Percentiles rank a stretch among this genome's conserved stretches.
phyloP scores from a whole-genome alignment of 2,329 filamentous ascomycete genomes.

The Aspergillus ustus region DNA sequence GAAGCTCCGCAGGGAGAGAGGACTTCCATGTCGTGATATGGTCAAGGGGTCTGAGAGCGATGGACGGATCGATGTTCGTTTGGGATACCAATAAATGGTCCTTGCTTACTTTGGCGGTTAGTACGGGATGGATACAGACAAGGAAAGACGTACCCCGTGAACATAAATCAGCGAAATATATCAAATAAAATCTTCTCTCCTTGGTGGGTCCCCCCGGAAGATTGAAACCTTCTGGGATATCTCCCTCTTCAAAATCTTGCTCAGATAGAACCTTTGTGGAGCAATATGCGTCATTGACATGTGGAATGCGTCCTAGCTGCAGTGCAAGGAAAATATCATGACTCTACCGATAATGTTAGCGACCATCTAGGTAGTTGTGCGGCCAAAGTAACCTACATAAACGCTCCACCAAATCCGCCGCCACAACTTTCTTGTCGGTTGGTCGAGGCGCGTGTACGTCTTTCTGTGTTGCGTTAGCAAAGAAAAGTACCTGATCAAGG shows the following conservation, averaged over 20 bases:
- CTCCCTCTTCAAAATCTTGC: constrained; percentile 5
- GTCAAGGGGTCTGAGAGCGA: not conserved
- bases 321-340: constrained; percentile 14
- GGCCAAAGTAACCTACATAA: not conserved
- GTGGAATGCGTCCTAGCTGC: constrained; percentile 9
- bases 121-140: not conserved
- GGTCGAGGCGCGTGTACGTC: not conserved
- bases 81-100: not conserved
- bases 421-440: not conserved
- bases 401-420: constrained; percentile 6
- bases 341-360: not conserved
- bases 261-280: constrained; percentile 1
- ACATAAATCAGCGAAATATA: not conserved
- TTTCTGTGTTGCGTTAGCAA: not conserved
- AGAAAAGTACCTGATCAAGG: too few relatives aligned
- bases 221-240: not conserved
- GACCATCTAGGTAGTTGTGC: not conserved
- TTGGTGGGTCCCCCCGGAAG: not conserved
- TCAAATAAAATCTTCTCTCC: not conserved
- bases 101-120: not conserved
- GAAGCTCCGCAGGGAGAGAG: not conserved
- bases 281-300: constrained; percentile 18
- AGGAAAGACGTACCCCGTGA: not conserved
- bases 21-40: not conserved
- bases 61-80: not conserved